Percentiles rank a stretch among this genome's conserved stretches.
These are phyloP conservation scores for Camellia lanceoleosa DNA, from an alignment of 148 eudicot genomes.

Conservation along the genomic window DNA sequence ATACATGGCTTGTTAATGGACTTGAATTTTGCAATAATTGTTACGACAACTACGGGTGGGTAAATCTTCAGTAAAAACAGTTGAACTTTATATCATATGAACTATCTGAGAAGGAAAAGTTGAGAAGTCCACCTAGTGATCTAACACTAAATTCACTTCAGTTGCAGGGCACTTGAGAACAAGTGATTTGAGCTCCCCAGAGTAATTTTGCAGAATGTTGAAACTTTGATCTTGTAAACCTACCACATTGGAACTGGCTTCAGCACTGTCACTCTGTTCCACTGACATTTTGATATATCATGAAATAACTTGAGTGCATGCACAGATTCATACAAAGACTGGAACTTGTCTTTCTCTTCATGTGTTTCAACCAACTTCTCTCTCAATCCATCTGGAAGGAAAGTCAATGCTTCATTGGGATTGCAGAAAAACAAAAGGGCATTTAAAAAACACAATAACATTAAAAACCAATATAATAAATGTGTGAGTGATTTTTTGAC, in stretches of 20 bases:
- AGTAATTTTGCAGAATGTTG: conserved; percentile 37
- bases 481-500: no score
- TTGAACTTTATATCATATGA: background rate
- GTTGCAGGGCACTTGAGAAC: conserved; percentile 33
- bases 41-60: background rate
- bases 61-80: background rate
- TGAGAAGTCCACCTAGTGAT: background rate
- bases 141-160: conserved; percentile 31
- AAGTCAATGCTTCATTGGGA: conserved; percentile 47
- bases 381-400: conserved; percentile 53
- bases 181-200: conserved; percentile 46
- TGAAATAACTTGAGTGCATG: conserved; percentile 57
- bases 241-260: conserved; percentile 8
- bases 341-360: conserved; percentile 45
- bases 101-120: background rate
- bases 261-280: conserved; percentile 16
- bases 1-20: background rate
- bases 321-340: conserved; percentile 49
- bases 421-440: conserved; percentile 8
- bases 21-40: background rate
- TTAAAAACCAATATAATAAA: background rate
- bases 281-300: conserved; percentile 28
- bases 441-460: background rate
- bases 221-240: conserved; percentile 19
- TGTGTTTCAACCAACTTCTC: conserved; percentile 49